Evolutionary conservation across 1,284 basidiomycete species (phyloP).

Genomic region (Cutaneotrichosporon arboriforme): DNA sequence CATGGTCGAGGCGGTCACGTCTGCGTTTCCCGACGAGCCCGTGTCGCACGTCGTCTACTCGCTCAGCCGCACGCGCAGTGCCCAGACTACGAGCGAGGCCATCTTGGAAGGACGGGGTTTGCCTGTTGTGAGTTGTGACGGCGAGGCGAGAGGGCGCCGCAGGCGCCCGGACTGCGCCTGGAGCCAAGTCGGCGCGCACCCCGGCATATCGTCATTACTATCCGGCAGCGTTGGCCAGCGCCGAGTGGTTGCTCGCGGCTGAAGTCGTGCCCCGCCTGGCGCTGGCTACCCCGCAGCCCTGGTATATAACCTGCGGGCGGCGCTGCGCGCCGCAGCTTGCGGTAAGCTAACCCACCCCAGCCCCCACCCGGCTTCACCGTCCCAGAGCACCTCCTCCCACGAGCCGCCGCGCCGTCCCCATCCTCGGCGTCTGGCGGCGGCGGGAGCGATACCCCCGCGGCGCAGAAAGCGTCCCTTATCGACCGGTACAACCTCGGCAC

Average conservation of each 20-base stretch:
- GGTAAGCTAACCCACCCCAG: slow-evolving; percentile 7
- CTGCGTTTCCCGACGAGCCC: slow-evolving; percentile 45
- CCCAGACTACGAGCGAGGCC: slow-evolving; percentile 45
- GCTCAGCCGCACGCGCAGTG: slow-evolving; percentile 42
- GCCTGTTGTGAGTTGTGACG: slow-evolving; percentile 31
- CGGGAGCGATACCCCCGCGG: slow-evolving; percentile 8
- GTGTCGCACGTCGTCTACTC: slow-evolving; percentile 42
- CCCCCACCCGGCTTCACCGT: slow-evolving; percentile 12
- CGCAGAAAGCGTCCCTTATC: slow-evolving; percentile 26
- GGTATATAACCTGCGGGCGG: no score
- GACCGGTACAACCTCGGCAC: slow-evolving; percentile 34
- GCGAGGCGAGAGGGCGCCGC: neutral
- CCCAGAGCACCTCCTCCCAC: slow-evolving; percentile 15
- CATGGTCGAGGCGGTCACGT: slow-evolving; percentile 46
- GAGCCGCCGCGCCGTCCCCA: neutral
- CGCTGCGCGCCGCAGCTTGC: neutral
- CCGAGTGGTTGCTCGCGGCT: no score
- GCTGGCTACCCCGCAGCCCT: no score
- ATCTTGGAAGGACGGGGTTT: slow-evolving; percentile 43
- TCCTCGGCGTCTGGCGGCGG: neutral
- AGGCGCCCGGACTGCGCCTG: no score
- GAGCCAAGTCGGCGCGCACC: no score
- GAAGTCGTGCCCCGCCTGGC: no score
- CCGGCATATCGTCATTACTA: no score
- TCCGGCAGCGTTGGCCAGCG: no score